These are phyloP conservation scores for Botryosphaeria dothidea DNA, from an alignment of 2,329 filamentous ascomycete species.

Conservation along the genomic window DNA sequence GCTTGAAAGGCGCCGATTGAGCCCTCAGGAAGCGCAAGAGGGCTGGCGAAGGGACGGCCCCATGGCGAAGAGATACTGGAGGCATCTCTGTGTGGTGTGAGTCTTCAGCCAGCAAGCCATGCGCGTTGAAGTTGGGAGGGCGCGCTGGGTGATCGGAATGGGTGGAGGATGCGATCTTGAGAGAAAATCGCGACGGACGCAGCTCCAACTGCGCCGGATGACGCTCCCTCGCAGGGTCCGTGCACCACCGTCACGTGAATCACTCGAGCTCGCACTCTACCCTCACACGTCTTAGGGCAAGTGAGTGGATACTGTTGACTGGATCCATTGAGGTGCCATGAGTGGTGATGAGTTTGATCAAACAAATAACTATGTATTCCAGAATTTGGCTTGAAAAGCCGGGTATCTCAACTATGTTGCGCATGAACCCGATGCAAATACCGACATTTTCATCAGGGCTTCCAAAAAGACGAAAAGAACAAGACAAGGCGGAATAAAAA, in stretches of 20 bases:
- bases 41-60: constrained; percentile 36
- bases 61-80: constrained; percentile 32
- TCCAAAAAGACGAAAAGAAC: too few relatives aligned
- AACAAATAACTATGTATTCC: neutral
- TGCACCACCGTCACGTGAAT: neutral
- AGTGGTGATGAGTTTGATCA: too few relatives aligned
- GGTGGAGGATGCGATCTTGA: neutral
- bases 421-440: neutral
- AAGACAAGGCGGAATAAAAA: too few relatives aligned
- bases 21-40: constrained; percentile 40
- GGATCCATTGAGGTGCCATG: too few relatives aligned
- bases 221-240: neutral
- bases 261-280: neutral
- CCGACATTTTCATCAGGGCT: too few relatives aligned
- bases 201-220: neutral
- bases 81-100: constrained; percentile 31
- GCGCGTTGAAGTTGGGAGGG: neutral
- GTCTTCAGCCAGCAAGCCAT: neutral
- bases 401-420: neutral
- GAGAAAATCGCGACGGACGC: constrained; percentile 10
- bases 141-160: neutral
- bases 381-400: neutral
- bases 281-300: too few relatives aligned
- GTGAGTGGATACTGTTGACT: too few relatives aligned
- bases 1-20: constrained; percentile 26